Conservation (phyloP, 306 rosid species). For the Mimosa bimucronata region DNA sequence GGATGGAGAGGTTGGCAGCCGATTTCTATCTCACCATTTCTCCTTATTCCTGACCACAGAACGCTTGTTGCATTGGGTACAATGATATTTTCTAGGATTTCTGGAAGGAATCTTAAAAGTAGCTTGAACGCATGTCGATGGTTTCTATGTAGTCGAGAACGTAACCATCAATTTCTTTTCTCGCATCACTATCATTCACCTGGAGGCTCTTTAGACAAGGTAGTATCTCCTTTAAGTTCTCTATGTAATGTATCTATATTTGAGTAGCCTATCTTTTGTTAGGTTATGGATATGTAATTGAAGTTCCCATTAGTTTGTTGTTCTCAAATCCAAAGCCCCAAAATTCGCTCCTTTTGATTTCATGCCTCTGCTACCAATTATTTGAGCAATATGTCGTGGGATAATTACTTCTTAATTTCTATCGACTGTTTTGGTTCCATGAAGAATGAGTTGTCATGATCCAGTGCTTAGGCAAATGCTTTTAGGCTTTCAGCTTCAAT, state of each 20-base stretch:
- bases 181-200: constrained; percentile 34
- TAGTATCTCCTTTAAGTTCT: constrained; percentile 12
- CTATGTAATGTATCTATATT: not conserved
- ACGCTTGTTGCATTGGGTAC: not conserved
- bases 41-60: not conserved
- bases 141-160: constrained; percentile 42
- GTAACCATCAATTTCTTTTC: constrained; percentile 38
- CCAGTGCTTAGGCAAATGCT: constrained; percentile 7
- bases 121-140: constrained; percentile 53
- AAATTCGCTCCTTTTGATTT: not conserved
- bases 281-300: not conserved
- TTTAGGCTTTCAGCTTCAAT: not conserved
- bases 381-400: not conserved
- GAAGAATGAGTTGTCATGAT: not conserved
- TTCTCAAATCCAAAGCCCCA: constrained; percentile 14
- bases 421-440: not conserved
- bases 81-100: constrained; percentile 66
- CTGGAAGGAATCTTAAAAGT: constrained; percentile 51
- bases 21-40: not conserved
- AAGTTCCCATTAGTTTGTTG: not conserved
- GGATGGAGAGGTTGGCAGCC: too few relatives aligned
- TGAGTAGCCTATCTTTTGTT: not conserved
- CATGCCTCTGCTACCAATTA: not conserved
- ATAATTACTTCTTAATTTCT: constrained; percentile 23
- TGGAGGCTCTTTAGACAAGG: constrained; percentile 51